Conservation (phyloP, 73 alveolate species). For the Paramecium octaurelia region DNA sequence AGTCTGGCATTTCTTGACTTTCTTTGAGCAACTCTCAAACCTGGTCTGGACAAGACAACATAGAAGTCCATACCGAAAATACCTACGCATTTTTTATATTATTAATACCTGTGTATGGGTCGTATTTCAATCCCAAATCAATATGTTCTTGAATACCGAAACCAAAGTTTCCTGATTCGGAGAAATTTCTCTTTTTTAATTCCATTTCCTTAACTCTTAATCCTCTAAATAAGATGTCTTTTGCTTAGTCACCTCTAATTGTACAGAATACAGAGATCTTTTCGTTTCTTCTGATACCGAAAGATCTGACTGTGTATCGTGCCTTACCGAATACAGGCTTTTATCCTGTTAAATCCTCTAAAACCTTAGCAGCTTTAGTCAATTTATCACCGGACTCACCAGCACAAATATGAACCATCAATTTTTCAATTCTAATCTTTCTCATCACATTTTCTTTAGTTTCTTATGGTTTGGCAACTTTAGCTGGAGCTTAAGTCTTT, state of each 20-base stretch:
- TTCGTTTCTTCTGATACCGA: conserved; percentile 80
- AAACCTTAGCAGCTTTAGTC: conserved; percentile 79
- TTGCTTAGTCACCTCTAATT: conserved; percentile 81
- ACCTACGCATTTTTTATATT: conserved; percentile 27
- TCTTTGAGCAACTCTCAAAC: conserved; percentile 71
- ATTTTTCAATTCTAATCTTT: conserved; percentile 72
- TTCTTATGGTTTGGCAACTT: conserved; percentile 24
- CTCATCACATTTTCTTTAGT: conserved; percentile 71
- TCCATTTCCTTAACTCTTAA: conserved; percentile 81
- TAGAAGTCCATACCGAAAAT: conserved; percentile 84
- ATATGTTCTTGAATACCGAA: conserved; percentile 82
- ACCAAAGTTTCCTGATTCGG: conserved; percentile 78
- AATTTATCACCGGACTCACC: conserved; percentile 84
- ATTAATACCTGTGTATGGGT: conserved; percentile 68
- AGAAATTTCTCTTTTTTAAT: conserved; percentile 70
- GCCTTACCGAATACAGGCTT: conserved; percentile 81
- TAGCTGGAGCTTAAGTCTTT: conserved; percentile 24
- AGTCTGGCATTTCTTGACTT: conserved; percentile 60
- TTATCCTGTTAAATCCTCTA: conserved; percentile 75
- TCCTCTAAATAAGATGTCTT: conserved; percentile 74
- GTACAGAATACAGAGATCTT: conserved; percentile 76
- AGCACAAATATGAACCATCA: conserved; percentile 74
- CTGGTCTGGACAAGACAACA: conserved; percentile 75
- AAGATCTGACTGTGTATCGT: conserved; percentile 78
- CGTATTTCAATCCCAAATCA: conserved; percentile 82